phyloP scores from a whole-genome alignment of 805 yeast species.

The Starmerella etchellsii region DNA sequence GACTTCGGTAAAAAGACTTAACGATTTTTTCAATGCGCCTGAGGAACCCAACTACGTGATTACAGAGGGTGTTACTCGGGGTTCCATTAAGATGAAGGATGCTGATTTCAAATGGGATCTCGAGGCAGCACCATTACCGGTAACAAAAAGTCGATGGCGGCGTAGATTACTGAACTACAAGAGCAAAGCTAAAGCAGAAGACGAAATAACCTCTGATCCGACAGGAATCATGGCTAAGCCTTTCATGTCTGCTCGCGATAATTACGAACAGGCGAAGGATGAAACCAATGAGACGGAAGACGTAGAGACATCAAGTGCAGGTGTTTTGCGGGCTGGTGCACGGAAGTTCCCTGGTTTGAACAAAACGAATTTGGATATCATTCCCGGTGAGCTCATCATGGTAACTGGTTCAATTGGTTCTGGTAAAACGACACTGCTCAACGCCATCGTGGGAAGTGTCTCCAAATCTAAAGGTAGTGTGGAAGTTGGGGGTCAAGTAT shows the following conservation, averaged over 20 bases:
- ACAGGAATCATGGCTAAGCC: conserved; percentile 5
- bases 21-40: conserved; percentile 26
- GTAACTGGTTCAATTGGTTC: conserved; percentile 73
- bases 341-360: conserved; percentile 33
- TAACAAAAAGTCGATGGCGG: conserved; percentile 14
- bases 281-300: neutral
- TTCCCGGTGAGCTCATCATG: conserved; percentile 57
- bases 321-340: conserved; percentile 19
- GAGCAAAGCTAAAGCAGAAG: conserved; percentile 6
- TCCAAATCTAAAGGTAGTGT: conserved; percentile 40
- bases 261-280: conserved; percentile 14
- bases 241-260: conserved; percentile 3
- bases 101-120: conserved; percentile 60
- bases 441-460: conserved; percentile 65
- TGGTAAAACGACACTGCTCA: conserved; percentile 64
- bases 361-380: conserved; percentile 40
- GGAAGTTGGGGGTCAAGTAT: conserved; percentile 39
- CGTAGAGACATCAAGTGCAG: conserved; percentile 5
- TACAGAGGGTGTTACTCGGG: conserved; percentile 22
- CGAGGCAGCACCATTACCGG: conserved; percentile 13
- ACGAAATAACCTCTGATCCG: conserved; percentile 1
- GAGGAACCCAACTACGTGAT: conserved; percentile 29
- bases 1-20: conserved; percentile 23
- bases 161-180: conserved; percentile 10
- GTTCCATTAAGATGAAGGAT: conserved; percentile 38